Percentiles rank a stretch among this genome's conserved stretches.
Conservation (phyloP, 2,329 filamentous ascomycete species). For the Hymenoscyphus infarciens region DNA sequence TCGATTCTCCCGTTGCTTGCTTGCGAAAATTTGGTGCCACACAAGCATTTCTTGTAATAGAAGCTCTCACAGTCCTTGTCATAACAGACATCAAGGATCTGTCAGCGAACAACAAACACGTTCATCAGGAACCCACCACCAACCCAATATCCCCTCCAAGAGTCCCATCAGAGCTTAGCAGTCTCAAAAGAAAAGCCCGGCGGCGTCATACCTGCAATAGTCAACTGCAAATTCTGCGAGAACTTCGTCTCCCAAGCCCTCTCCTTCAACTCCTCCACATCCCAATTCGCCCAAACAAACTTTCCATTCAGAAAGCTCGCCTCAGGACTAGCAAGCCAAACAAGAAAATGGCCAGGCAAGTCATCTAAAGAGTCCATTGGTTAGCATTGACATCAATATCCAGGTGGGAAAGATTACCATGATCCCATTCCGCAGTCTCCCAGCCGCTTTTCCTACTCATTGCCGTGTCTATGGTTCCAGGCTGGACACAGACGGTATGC, state of each 20-base stretch:
- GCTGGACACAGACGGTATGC: slow-evolving; percentile 42
- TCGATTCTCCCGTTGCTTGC: too few species aligned
- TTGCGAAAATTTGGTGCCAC: too few species aligned
- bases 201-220: not conserved
- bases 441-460: not conserved
- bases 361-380: slow-evolving; percentile 2
- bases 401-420: not conserved
- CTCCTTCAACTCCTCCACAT: slow-evolving; percentile 46
- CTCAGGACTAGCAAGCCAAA: slow-evolving; percentile 36
- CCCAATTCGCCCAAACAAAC: slow-evolving; percentile 49
- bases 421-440: not conserved
- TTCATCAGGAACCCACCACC: not conserved
- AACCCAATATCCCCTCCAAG: too few species aligned
- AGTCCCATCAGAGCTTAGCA: not conserved
- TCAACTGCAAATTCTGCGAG: slow-evolving; percentile 3
- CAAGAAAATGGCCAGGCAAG: slow-evolving; percentile 21
- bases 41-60: not conserved
- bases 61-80: not conserved
- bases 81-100: not conserved
- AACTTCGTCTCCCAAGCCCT: slow-evolving; percentile 20
- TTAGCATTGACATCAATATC: not conserved
- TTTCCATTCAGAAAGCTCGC: slow-evolving; percentile 44
- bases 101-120: not conserved
- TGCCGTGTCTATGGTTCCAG: slow-evolving; percentile 33
- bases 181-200: not conserved